Evolutionary conservation across 2,329 filamentous ascomycete species (phyloP), one percentile per base, ranked within the genome.

Genomic region (Dothidotthia symphoricarpi): DNA sequence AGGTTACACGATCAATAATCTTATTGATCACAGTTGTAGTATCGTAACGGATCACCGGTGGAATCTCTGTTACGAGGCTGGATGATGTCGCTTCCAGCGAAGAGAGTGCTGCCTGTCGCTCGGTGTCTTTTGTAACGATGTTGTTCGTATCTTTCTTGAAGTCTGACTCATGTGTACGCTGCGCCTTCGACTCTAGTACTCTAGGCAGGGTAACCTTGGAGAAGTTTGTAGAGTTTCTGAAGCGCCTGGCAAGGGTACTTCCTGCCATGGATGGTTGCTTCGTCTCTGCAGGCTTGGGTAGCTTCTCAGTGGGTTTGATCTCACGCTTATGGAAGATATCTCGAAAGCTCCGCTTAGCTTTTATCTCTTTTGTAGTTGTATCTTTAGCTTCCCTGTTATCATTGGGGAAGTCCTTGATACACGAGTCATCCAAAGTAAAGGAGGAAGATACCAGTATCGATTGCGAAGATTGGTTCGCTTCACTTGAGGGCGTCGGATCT

Each of bases 341-440:
- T 3, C 49, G 52, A 16, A 64, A 34, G 36, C 57, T 62, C 16
- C 44, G 49, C 38, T 58, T 57, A 5, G 44, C 24, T 19, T 53
- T 57, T 28, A 55, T 28, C 24, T 46, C 51, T 16, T 34, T 36
- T 4, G 24, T 17, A 12, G 22, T 8, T 5, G 26, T 14, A 6
- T 26, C 16, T 5, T 25, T 27, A 4, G 14, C 16, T 14, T 32
- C 13, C 9, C 5, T 22, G 9, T 6, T 22, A 22, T 9, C 9
- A 22, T 22, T 22, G 19, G 19, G 9, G 9, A 9, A 22, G 5
- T 6, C 19, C 9, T 5, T 22, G 5, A 9, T 22, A 6, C 5
- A 22, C 5, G 19, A 9, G 5, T 5, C 19, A 22, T 22, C 9
- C 9, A 5, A 6, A 9, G 19, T 22, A 9, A 22, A 22, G 9